Conservation (phyloP, 2,329 filamentous ascomycete species). For the Raffaelea deltoideospora region DNA sequence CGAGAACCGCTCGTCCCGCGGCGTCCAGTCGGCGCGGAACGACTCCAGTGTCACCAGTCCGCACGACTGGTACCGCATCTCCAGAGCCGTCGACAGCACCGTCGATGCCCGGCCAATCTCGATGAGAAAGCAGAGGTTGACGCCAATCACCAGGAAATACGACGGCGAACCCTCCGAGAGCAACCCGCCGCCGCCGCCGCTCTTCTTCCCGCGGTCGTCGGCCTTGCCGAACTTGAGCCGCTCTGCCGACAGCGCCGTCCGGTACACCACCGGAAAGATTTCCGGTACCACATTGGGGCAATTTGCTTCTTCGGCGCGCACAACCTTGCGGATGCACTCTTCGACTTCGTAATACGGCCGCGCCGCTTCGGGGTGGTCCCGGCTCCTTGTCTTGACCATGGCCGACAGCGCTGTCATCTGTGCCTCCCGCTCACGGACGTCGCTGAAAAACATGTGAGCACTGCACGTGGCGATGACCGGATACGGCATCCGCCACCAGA, state of each 20-base stretch:
- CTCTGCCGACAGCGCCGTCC: conserved; percentile 24
- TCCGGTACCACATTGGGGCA: conserved; percentile 19
- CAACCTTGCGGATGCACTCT: conserved; percentile 27
- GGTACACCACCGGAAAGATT: conserved; percentile 38
- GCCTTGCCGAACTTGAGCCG: conserved; percentile 19
- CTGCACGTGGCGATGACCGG: conserved; percentile 30
- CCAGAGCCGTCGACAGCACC: conserved; percentile 26
- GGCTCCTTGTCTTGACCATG: conserved; percentile 19
- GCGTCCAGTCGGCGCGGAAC: conserved; percentile 33
- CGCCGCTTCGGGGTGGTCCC: conserved; percentile 18
- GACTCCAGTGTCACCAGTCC: conserved; percentile 36
- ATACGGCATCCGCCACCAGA: conserved; percentile 37
- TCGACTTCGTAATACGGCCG: conserved; percentile 31
- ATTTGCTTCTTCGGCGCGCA: conserved; percentile 27
- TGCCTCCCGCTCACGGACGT: conserved; percentile 32
- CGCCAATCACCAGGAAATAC: conserved; percentile 39
- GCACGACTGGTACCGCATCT: conserved; percentile 31
- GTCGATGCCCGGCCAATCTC: conserved; percentile 31
- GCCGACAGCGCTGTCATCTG: conserved; percentile 29
- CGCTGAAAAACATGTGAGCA: conserved; percentile 31
- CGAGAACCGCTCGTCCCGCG: conserved; percentile 39
- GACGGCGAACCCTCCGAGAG: conserved; percentile 33
- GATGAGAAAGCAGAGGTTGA: conserved; percentile 35
- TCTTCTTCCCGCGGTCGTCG: conserved; percentile 28
- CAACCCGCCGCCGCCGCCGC: too few species aligned